Base-by-base conservation (phyloP, 495 filamentous ascomycete species). In the Penicillium arizonense region DNA sequence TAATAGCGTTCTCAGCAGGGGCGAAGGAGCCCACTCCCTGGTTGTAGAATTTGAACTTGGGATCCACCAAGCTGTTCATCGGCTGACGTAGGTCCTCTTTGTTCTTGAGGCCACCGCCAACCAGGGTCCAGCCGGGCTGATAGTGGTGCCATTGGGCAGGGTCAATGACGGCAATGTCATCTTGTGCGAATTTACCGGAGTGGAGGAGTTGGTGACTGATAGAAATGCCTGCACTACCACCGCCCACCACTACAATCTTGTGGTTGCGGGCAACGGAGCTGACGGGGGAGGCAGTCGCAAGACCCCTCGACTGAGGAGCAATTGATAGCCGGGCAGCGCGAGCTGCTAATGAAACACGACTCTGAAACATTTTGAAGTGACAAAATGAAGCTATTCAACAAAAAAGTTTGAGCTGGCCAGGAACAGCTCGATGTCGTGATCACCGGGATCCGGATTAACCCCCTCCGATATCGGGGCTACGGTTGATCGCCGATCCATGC, bases 121-220 rank as follows among this genome's bases (percentile, higher is more conserved):
- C 84, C 3, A 88, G 74, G 10, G 85, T 87, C 85, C 85, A 88
- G 48, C 85, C 85, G 3, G 85, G 84, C 65, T 88, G 85, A 69
- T 87, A 88, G 72, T 87, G 78, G 68, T 88, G 85, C 69, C 75
- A 83, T 53, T 75, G 59, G 1, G 85, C 75, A 0, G 84, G 85
- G 62, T 88, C 85, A 41, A 88, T 64, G 35, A 88, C 64, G n/a
- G 84, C 85, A 52, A 88, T 82, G 52, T 88, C 85, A 38, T 85
- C 76, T 40, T 77, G 75, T 0, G 67, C 56, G 55, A 85, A 83
- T 41, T 77, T 75, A 36, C 79, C 74, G 4, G 73, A 73, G 23
- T 73, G 73, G 6, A 86, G 75, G 4, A 88, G 78, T 63, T 88
- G 84, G 55, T 86, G 82, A 55, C 78, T 81, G 62, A 85, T 78